Conservation (phyloP, 345 rosid genomes). For the Cardiospermum halicacabum region DNA sequence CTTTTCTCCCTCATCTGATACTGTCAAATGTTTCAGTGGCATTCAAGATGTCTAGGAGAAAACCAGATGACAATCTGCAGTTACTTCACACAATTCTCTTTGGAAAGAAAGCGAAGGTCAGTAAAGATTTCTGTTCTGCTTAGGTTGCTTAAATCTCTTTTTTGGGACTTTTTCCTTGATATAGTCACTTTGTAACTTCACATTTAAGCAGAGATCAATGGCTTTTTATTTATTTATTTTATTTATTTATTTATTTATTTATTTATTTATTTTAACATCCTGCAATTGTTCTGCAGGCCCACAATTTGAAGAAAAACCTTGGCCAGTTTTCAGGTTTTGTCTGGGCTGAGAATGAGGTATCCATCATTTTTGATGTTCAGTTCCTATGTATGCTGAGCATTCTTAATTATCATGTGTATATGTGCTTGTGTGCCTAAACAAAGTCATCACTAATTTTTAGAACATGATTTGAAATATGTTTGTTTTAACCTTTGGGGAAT, state of each 20-base stretch:
- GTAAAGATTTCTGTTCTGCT: neutral
- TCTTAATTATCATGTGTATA: constrained; percentile 4
- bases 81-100: constrained; percentile 71
- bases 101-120: constrained; percentile 98
- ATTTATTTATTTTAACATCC: neutral
- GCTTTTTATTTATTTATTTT: too few relatives aligned
- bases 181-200: too few relatives aligned
- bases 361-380: constrained; percentile 1
- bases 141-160: neutral
- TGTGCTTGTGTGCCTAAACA: neutral
- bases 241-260: neutral
- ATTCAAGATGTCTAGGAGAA: constrained; percentile 92
- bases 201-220: too few relatives aligned
- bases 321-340: constrained; percentile 91
- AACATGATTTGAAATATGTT: neutral
- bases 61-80: constrained; percentile 80
- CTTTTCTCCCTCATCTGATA: constrained; percentile 24
- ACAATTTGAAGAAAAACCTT: constrained; percentile 74
- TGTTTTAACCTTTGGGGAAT: neutral
- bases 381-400: neutral
- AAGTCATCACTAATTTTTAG: neutral
- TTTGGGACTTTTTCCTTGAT: neutral
- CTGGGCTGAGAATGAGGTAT: constrained; percentile 85
- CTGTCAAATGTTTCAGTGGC: constrained; percentile 67
- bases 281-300: constrained; percentile 44